A percentile compares a stretch with the other conserved stretches of the same genome.
Conservation (phyloP, 1,139 yeast genomes). For the Yamadazyma jaroonii region DNA sequence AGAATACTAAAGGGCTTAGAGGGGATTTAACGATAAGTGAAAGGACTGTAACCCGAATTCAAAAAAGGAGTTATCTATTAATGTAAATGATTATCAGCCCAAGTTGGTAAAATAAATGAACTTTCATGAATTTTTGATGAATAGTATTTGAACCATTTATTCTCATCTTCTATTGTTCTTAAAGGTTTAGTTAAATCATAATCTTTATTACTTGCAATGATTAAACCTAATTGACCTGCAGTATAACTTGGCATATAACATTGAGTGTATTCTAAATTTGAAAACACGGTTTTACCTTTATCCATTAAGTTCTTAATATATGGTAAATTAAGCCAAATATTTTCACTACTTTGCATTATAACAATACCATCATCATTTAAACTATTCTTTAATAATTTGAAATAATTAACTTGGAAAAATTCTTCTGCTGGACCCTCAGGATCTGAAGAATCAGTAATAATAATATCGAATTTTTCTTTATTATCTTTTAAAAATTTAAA, state of each 20-base stretch:
- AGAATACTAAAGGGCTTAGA: too few species aligned
- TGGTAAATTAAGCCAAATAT: conserved; percentile 81
- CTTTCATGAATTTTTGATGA: conserved; percentile 69
- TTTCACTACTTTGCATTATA: conserved; percentile 90
- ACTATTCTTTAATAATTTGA: conserved; percentile 66
- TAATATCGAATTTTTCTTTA: conserved; percentile 64
- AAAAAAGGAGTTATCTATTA: too few species aligned
- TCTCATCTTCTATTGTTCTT: conserved; percentile 51
- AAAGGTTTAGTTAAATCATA: conserved; percentile 52
- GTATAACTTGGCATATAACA: conserved; percentile 95
- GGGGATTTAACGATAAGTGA: not conserved
- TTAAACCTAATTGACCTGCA: conserved; percentile 90
- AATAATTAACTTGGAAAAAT: conserved; percentile 82
- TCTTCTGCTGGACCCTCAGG: conserved; percentile 99
- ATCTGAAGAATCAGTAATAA: conserved; percentile 93
- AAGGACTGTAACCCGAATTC: too few species aligned
- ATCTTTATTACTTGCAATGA: conserved; percentile 71
- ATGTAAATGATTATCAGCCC: conserved; percentile 48
- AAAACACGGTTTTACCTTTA: conserved; percentile 70
- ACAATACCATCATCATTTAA: conserved; percentile 73
- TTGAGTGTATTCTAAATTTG: conserved; percentile 74
- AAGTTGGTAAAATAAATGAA: conserved; percentile 81
- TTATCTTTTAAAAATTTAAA: conserved; percentile 64
- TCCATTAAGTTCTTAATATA: conserved; percentile 58
- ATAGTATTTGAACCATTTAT: conserved; percentile 64